These are phyloP conservation scores for Eimeria sp. DNA, from an alignment of 169 alveolate species.

Conservation along the genomic window DNA sequence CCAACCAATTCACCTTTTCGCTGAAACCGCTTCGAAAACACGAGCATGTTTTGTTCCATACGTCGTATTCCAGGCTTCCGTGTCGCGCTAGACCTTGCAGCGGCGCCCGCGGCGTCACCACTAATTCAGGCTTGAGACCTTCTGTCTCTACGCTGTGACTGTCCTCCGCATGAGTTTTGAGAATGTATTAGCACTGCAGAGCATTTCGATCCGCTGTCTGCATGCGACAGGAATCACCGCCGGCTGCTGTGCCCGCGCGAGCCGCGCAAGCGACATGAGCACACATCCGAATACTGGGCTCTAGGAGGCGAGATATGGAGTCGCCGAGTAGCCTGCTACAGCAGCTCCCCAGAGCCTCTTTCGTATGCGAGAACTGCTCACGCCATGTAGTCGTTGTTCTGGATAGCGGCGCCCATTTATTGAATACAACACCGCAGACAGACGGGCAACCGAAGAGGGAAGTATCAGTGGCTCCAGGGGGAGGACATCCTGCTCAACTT, in stretches of 20 bases:
- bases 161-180: conserved; percentile 11
- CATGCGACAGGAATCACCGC: background rate
- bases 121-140: background rate
- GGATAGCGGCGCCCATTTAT: background rate
- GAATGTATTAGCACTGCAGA: conserved; percentile 3
- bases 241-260: conserved; percentile 15
- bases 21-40: background rate
- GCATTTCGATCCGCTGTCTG: background rate
- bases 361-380: conserved; percentile 50
- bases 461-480: background rate
- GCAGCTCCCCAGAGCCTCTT: conserved; percentile 42
- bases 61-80: background rate
- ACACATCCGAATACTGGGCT: background rate
- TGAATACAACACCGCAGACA: background rate
- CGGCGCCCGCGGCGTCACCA: background rate
- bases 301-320: conserved; percentile 13
- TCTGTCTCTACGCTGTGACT: background rate
- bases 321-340: background rate
- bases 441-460: conserved; percentile 4
- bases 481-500: background rate
- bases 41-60: background rate
- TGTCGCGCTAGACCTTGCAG: conserved; percentile 5
- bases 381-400: conserved; percentile 39
- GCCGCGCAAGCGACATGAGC: background rate
- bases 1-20: background rate